These are phyloP conservation scores for Aphanocladium album DNA, from an alignment of 2,329 filamentous ascomycete genomes.

Conservation along the genomic window DNA sequence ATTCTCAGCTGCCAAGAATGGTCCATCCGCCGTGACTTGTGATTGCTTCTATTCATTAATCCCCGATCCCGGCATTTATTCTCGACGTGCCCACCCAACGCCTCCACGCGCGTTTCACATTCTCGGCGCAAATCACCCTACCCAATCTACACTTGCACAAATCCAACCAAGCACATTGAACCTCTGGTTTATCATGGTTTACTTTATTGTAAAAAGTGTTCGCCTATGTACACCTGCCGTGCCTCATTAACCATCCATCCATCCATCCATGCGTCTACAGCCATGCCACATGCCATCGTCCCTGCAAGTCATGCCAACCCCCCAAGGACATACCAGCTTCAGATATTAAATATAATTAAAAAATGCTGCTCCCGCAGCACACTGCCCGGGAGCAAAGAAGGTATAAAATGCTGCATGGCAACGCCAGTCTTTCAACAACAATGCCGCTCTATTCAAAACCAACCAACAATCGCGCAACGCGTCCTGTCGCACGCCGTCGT, in stretches of 20 bases:
- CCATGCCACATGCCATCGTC: not conserved
- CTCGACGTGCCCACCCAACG: not conserved
- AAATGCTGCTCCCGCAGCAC: not conserved
- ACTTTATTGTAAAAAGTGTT: constrained; percentile 1
- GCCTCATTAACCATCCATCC: constrained; percentile 2
- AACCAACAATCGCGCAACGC: not conserved
- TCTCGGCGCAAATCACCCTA: not conserved
- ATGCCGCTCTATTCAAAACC: constrained; percentile 12
- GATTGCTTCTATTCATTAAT: too few species aligned
- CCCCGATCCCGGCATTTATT: not conserved
- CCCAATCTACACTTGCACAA: too few species aligned
- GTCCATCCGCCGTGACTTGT: too few species aligned
- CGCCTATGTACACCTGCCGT: not conserved
- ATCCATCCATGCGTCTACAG: not conserved
- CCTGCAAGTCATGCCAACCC: not conserved
- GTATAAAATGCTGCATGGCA: not conserved
- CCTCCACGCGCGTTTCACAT: not conserved
- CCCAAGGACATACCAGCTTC: not conserved
- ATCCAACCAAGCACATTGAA: too few species aligned
- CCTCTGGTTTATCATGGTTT: too few species aligned
- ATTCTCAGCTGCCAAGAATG: too few species aligned
- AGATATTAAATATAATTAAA: constrained; percentile 7
- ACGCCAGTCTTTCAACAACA: not conserved
- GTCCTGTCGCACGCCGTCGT: not conserved
- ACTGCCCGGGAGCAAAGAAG: not conserved